Percentiles rank a stretch among this genome's conserved stretches.
These are phyloP conservation scores for Candida ficus DNA, from an alignment of 805 yeast species.

Conservation along the genomic window DNA sequence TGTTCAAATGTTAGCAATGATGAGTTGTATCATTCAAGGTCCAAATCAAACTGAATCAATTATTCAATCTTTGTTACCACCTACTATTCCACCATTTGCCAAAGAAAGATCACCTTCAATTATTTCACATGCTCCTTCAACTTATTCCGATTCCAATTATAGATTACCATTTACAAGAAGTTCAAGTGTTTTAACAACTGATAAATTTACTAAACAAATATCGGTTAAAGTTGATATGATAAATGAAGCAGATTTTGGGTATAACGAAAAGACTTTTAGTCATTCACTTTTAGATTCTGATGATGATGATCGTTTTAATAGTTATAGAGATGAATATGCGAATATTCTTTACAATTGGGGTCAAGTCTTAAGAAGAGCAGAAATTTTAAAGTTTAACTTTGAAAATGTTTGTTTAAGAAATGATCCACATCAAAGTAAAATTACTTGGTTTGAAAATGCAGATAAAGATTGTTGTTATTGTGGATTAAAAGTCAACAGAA, in stretches of 20 bases:
- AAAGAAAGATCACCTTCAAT: conserved; percentile 13
- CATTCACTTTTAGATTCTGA: conserved; percentile 33
- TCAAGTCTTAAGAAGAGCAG: conserved; percentile 70
- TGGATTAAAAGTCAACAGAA: conserved; percentile 49
- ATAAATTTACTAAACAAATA: conserved; percentile 13
- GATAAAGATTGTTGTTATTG: conserved; percentile 58
- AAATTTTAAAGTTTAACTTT: conserved; percentile 69
- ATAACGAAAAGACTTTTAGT: conserved; percentile 30
- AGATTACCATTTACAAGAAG: conserved; percentile 22
- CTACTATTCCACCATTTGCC: neutral
- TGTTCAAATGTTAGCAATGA: conserved; percentile 86
- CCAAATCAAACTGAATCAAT: conserved; percentile 4
- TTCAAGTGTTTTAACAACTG: conserved; percentile 19
- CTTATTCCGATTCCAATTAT: conserved; percentile 20
- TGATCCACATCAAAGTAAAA: conserved; percentile 27
- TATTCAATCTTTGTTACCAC: neutral
- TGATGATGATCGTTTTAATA: conserved; percentile 22
- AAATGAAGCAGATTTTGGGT: conserved; percentile 32
- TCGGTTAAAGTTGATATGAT: conserved; percentile 42
- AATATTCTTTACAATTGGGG: conserved; percentile 80
- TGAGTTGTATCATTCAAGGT: conserved; percentile 57
- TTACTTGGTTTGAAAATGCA: conserved; percentile 26
- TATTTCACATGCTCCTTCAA: conserved; percentile 14
- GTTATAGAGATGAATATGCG: conserved; percentile 68
- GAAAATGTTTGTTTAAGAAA: conserved; percentile 11